Percentiles rank a stretch among this genome's conserved stretches.
phyloP scores from a whole-genome alignment of 768 basidiomycete genomes.

The Mycena floridula region DNA sequence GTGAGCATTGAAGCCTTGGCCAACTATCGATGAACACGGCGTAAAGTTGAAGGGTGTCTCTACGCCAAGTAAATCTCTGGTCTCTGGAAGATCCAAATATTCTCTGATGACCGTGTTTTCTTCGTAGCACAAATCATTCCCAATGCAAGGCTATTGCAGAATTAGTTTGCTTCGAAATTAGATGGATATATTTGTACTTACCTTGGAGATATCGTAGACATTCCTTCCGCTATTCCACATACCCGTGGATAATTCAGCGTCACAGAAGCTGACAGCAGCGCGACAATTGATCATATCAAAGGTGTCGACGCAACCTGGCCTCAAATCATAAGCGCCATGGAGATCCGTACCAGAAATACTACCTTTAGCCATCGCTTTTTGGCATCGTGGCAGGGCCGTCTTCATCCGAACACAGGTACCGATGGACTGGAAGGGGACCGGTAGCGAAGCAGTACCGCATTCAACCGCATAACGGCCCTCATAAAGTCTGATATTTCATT shows the following conservation, averaged over 20 bases:
- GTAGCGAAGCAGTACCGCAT: conserved; percentile 45
- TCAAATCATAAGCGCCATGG: no score
- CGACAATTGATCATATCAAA: conserved; percentile 62
- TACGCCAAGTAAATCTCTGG: conserved; percentile 41
- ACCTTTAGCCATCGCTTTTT: conserved; percentile 44
- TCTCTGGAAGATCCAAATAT: conserved; percentile 41
- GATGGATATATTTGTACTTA: background rate
- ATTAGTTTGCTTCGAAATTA: background rate
- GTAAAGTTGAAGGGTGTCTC: conserved; percentile 45
- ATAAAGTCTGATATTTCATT: conserved; percentile 40
- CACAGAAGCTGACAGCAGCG: conserved; percentile 60
- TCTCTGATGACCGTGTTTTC: conserved; percentile 32
- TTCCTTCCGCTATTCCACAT: conserved; percentile 32
- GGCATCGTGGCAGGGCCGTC: conserved; percentile 59
- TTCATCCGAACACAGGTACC: conserved; percentile 55
- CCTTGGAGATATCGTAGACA: conserved; percentile 10
- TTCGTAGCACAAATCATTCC: conserved; percentile 28
- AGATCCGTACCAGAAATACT: no score
- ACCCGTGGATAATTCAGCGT: conserved; percentile 37
- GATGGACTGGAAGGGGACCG: conserved; percentile 47
- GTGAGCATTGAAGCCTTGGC: conserved; percentile 42
- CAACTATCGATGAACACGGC: conserved; percentile 48
- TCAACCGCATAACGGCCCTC: conserved; percentile 40
- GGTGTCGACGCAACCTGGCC: conserved; percentile 51
- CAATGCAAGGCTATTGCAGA: conserved; percentile 5